Base-by-base conservation (phyloP, 768 basidiomycete species). In the Trichaptum fuscoviolaceum region DNA sequence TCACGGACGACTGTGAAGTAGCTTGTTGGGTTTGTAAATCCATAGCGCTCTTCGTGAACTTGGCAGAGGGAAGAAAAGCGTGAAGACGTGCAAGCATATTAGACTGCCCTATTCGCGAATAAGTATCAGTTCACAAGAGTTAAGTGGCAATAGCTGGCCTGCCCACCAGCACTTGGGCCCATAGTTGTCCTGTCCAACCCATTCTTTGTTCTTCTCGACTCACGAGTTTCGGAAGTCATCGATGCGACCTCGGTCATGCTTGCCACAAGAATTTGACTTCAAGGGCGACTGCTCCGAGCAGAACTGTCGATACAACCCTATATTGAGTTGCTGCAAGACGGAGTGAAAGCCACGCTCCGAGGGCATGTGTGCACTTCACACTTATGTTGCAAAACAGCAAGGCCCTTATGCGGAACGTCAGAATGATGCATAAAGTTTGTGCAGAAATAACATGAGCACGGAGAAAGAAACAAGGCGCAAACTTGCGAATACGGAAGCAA, bases 51-150 rank as follows among this genome's bases (percentile, higher is more conserved):
- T 67, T 72, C 34, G 70, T 70, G 61, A 69, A 35, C 64, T 68
- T 9, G 71, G 67, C 30, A 72, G 67, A 24, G 67, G 62, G 35
- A 70, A 88, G 80, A 35, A 87, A 73, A 12, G 81, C 79, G 64
- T 87, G 86, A 35, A 87, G 70, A 59, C 84, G 82, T 34, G 84
- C 77, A 34, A 86, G 71, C 26, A 86, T 79, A 60, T 78, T 77
- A 34, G 76, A 77, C 68, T 79, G 77, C 65, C 75, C 77, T 78
- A 62, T 18, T 59, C n/a, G 64, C 65, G 3, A 12, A 52, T 52
- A 52, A 52, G 42, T 52, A 52, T 52, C 42, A 15, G 3, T 52
- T 20, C 15, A 52, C 42, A 52, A 52, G 20, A 52, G 5, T 52
- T 12, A 52, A 52, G 42, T 52, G 42, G 42, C 42, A 52, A 52